Base-by-base conservation (phyloP, 805 yeast genomes). In the Ogataea glucozyma region DNA sequence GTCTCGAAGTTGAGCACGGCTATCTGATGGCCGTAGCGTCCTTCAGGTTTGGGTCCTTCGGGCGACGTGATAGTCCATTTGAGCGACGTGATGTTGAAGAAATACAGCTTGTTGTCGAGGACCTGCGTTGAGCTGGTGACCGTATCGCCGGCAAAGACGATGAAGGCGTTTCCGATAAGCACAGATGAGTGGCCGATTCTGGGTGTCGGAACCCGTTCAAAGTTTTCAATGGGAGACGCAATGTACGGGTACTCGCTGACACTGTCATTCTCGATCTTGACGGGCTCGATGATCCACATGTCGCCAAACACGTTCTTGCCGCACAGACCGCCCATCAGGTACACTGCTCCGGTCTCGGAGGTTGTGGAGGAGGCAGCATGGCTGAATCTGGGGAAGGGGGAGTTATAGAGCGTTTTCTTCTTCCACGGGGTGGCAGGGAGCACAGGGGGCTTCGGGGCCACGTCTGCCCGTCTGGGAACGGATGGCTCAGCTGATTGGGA, bases 61-160 rank as follows among this genome's bases (percentile, higher is more conserved):
- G 89, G 88, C 48, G 78, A 75, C 49, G 96, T 88, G 10, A 81
- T 76, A 0, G 90, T 83, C 91, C 93, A 85, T 54, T 82, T 81
- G 49, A 79, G 70, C 1, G 90, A 79, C 38, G 83, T 80, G 48
- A 85, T 83, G 63, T 86, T 85, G 69, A 93, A 85, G 56, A 93
- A 75, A 63, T 93, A 93, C 47, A 93, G 70, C 60, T 86, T 88
- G 65, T 91, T 90, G 66, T 93, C 99, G 51, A 95, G 82, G 43
- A 78, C 80, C 5, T 88, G 88, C 38, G 74, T 73, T 37, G 76
- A 76, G 58, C 85, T 88, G 26, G 89, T 83, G 29, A 82, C 85
- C 1, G 98, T 93, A 61, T 93, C 99, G 57, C 99, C 99, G 26
- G 98, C 99, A 65, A 88, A 91, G 11, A 93, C 79, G 33, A 93